These are phyloP conservation scores for Coemansia reversa DNA, from an alignment of 192 early-diverging fungal species.

Conservation along the genomic window DNA sequence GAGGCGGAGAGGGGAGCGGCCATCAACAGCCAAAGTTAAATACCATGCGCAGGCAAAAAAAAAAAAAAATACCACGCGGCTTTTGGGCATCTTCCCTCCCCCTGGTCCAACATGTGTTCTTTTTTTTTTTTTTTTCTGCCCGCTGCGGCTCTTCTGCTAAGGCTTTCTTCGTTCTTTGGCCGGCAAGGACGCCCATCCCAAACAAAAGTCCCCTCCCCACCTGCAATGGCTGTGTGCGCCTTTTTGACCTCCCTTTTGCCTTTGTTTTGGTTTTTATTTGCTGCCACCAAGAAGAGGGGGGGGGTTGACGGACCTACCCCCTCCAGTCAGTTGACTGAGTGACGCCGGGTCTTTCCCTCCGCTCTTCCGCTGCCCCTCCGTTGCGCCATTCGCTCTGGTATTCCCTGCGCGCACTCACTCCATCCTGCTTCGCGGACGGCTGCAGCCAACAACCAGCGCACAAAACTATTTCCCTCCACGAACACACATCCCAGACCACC, in stretches of 20 bases:
- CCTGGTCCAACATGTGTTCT: neutral
- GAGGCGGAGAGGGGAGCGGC: conserved; percentile 10
- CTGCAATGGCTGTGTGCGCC: conserved; percentile 14
- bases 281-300: neutral
- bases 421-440: neutral
- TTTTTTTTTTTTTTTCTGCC: neutral
- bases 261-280: conserved; percentile 7
- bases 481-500: neutral
- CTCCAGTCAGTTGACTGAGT: conserved; percentile 11
- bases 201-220: conserved; percentile 15
- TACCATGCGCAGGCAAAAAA: conserved; percentile 12
- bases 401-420: neutral
- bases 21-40: conserved; percentile 23
- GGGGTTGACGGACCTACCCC: conserved; percentile 2
- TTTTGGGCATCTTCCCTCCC: neutral
- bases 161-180: conserved; percentile 1
- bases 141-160: too few species aligned
- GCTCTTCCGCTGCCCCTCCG: conserved; percentile 9
- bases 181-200: conserved; percentile 18
- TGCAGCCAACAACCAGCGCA: neutral
- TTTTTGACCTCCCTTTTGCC: conserved; percentile 5
- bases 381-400: neutral
- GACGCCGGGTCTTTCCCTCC: conserved; percentile 8
- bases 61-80: conserved; percentile 5
- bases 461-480: too few species aligned